A percentile compares a stretch with the other conserved stretches of the same genome.
Conservation (phyloP, 345 rosid genomes). For the Moricandia arvensis region DNA sequence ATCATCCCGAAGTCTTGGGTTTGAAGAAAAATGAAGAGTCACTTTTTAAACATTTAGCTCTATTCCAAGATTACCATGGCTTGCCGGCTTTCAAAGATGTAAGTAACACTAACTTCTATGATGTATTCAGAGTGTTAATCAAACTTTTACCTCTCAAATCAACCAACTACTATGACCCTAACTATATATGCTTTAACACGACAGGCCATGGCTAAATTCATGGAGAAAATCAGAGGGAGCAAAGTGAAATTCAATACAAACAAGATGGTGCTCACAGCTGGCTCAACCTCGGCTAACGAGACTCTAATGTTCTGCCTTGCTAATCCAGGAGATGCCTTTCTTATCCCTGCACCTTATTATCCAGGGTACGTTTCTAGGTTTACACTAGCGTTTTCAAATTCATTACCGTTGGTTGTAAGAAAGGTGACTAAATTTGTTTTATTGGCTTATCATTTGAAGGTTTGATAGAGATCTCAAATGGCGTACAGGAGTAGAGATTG, state of each 20-base stretch:
- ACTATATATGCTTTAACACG: background rate
- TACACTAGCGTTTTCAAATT: background rate
- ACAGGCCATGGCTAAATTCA: constrained; percentile 64
- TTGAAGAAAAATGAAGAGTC: constrained; percentile 57
- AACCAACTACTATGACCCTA: background rate
- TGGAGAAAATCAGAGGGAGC: constrained; percentile 65
- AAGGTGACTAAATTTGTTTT: constrained; percentile 12
- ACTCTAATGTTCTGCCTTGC: constrained; percentile 85
- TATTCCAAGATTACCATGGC: constrained; percentile 93
- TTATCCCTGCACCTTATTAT: constrained; percentile 87
- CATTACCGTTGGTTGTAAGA: background rate
- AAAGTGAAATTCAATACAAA: constrained; percentile 62
- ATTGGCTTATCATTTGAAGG: constrained; percentile 32
- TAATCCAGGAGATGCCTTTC: constrained; percentile 83
- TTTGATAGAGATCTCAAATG: constrained; percentile 87
- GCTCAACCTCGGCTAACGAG: constrained; percentile 93
- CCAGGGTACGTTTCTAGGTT: constrained; percentile 56
- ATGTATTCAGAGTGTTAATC: background rate
- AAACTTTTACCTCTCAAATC: background rate
- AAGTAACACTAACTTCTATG: constrained; percentile 8
- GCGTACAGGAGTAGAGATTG: constrained; percentile 64
- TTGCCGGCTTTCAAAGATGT: constrained; percentile 71
- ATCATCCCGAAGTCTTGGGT: constrained; percentile 52
- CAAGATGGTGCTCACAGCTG: constrained; percentile 79
- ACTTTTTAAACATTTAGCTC: constrained; percentile 62